A percentile compares a stretch with the other conserved stretches of the same genome.
Conservation (phyloP, 2,329 filamentous ascomycete species). For the Calonectria hongkongensis region DNA sequence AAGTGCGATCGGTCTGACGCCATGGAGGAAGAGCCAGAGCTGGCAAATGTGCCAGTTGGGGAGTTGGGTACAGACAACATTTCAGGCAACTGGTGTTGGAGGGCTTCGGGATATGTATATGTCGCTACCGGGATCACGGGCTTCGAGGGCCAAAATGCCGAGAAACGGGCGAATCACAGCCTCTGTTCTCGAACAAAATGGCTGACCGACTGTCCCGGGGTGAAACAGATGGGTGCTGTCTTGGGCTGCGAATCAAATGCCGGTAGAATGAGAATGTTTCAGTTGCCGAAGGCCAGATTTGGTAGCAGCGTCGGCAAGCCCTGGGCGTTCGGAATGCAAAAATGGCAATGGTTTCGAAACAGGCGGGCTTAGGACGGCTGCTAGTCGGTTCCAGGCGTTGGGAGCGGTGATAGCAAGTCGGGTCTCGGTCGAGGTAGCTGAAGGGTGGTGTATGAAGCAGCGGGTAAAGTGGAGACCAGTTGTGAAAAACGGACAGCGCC, state of each 20-base stretch:
- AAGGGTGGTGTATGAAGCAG: neutral
- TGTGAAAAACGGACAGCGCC: neutral
- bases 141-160: neutral
- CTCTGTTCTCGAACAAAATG: neutral
- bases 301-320: neutral
- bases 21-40: constrained; percentile 39
- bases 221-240: constrained; percentile 18
- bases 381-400: neutral
- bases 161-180: neutral
- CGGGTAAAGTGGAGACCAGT: constrained; percentile 7
- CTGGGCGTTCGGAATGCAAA: neutral
- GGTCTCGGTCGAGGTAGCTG: neutral
- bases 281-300: constrained; percentile 3
- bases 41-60: constrained; percentile 33
- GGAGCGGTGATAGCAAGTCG: constrained; percentile 19
- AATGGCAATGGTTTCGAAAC: neutral
- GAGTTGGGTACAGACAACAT: constrained; percentile 34
- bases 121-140: neutral
- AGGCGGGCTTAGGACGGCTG: neutral
- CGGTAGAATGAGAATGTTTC: constrained; percentile 22
- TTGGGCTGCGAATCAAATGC: constrained; percentile 16
- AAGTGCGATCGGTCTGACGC: constrained; percentile 45
- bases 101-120: constrained; percentile 7
- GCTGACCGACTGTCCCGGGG: constrained; percentile 20
- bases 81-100: neutral